phyloP scores from a whole-genome alignment of 495 filamentous ascomycete species.

The Letharia lupina region DNA sequence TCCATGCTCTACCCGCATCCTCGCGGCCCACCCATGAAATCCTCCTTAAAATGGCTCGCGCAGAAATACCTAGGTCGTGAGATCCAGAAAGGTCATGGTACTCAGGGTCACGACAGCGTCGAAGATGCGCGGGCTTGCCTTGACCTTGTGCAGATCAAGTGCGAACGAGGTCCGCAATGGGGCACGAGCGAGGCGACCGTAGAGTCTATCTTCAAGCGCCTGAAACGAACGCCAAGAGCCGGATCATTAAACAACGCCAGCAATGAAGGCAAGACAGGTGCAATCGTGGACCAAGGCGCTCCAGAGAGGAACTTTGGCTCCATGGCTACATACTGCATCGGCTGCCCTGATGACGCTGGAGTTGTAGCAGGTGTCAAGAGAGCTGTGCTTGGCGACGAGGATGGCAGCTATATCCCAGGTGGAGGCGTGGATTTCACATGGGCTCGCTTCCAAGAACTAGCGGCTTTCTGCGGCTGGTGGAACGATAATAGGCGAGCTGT shows the following conservation, averaged over 20 bases:
- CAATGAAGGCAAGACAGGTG: constrained; percentile 56
- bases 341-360: constrained; percentile 65
- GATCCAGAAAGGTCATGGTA: constrained; percentile 68
- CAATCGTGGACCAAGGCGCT: constrained; percentile 83
- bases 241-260: constrained; percentile 36
- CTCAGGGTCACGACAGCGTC: constrained; percentile 75
- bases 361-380: constrained; percentile 62
- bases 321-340: constrained; percentile 61
- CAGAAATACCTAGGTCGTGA: constrained; percentile 61
- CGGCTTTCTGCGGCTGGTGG: constrained; percentile 76
- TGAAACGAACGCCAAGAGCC: constrained; percentile 52
- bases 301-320: constrained; percentile 64
- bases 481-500: constrained; percentile 36
- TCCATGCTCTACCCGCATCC: constrained; percentile 73
- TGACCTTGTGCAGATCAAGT: constrained; percentile 90
- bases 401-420: constrained; percentile 51
- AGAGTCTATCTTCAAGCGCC: constrained; percentile 81
- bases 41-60: constrained; percentile 63
- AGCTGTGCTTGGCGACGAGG: constrained; percentile 59
- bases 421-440: constrained; percentile 82
- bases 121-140: constrained; percentile 87
- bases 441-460: constrained; percentile 79
- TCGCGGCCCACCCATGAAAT: constrained; percentile 63
- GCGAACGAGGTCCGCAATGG: constrained; percentile 80
- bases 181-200: constrained; percentile 63